Base-by-base conservation (phyloP, 139 green algal genomes). In the Diplosphaera chodatii region DNA sequence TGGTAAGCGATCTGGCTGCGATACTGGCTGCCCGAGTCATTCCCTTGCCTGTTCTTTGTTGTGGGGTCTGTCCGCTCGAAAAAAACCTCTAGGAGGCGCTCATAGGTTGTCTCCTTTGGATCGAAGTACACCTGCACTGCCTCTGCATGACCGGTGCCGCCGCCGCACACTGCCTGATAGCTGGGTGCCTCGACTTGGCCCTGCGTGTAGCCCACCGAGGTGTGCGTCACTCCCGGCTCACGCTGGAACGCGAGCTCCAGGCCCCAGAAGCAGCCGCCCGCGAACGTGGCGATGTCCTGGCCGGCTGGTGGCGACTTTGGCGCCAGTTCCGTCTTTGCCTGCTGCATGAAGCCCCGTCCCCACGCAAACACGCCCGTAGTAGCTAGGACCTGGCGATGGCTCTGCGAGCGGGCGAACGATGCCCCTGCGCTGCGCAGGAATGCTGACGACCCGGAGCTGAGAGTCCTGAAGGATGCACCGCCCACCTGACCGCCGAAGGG, bases 151-250 rank as follows among this genome's bases (percentile, higher is more conserved):
- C 91, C 92, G 1, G 91, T 96, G 28, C 67, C 67, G 2, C 91
- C 91, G 23, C 55, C 82, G 84, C 90, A 96, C 27, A 97, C 90
- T 20, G 84, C 74, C 68, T 96, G 83, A 62, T 96, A 97, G 5
- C 70, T 89, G 25, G 92, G 91, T 31, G 79, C 73, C 3, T 73
- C 59, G 21, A 80, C 71, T 28, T 84, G 27, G 6, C 89, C 88
- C 30, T 73, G 71, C 30, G 86, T 93, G 79, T 95, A 95, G 18
- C 90, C 90, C 1, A 91, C 86, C 16, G 40, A 80, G 1, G 89
- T 94, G 30, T 85, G 76, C 3, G 72, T 59, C 21, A 95, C 89
- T 21, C 89, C 91, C 2, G 89, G 89, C 48, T 93, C 84, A 6
- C 91, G 78, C 77, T 91, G 86, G 71, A 83, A 91, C 1, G 79